A percentile compares a stretch with the other conserved stretches of the same genome.
Evolutionary conservation across 2,329 filamentous ascomycete genomes (phyloP).

Genomic region (Penicillium sp.): DNA sequence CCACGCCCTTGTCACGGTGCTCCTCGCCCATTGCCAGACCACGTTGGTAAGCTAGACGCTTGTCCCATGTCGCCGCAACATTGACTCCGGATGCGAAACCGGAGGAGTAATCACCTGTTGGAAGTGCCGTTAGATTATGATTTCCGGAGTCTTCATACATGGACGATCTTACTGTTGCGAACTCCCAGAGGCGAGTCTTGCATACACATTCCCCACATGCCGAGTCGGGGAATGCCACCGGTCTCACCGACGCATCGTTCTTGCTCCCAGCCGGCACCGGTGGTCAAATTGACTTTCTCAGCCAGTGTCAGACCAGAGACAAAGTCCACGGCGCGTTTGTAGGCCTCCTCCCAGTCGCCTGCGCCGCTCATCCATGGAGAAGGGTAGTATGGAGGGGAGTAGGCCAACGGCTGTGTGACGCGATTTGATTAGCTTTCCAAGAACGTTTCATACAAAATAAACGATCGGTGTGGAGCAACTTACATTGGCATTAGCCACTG

Average conservation of each 20-base stretch:
- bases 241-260: slow-evolving; percentile 75
- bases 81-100: slow-evolving; percentile 77
- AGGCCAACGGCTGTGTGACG: slow-evolving; percentile 30
- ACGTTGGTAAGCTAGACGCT: slow-evolving; percentile 63
- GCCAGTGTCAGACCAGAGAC: slow-evolving; percentile 76
- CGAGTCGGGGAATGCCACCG: slow-evolving; percentile 49
- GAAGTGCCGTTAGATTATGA: not conserved
- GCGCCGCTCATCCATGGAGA: slow-evolving; percentile 79
- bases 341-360: slow-evolving; percentile 72
- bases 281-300: slow-evolving; percentile 94
- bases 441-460: not conserved
- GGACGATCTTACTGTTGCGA: slow-evolving; percentile 53
- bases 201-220: slow-evolving; percentile 70
- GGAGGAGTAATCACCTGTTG: slow-evolving; percentile 67
- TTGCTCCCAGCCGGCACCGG: slow-evolving; percentile 73
- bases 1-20: slow-evolving; percentile 69
- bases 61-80: slow-evolving; percentile 78
- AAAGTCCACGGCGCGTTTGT: slow-evolving; percentile 70
- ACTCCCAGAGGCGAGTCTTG: slow-evolving; percentile 83
- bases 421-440: slow-evolving; percentile 8
- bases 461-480: not conserved
- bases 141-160: not conserved
- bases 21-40: slow-evolving; percentile 72
- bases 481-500: slow-evolving; percentile 35
- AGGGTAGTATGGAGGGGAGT: slow-evolving; percentile 69